Conservation (phyloP, 148 eudicot species). For the Nepenthes gracilis region DNA sequence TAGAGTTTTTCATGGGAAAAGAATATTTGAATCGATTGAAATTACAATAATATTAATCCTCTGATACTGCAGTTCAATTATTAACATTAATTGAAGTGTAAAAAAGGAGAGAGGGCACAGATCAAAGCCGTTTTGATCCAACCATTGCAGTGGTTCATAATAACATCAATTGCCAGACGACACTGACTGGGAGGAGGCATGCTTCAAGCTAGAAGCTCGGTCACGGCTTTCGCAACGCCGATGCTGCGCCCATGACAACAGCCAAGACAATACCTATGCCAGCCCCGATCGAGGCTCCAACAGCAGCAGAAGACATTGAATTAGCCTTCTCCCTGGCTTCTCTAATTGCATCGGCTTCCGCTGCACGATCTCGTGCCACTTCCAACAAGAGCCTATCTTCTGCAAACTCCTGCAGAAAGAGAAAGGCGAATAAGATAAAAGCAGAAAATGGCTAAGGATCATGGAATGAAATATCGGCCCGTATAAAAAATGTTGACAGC, state of each 20-base stretch:
- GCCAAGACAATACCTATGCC: constrained; percentile 90
- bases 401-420: constrained; percentile 47
- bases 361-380: constrained; percentile 40
- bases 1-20: no score
- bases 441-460: background rate
- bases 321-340: constrained; percentile 52
- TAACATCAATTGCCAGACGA: no score
- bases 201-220: background rate
- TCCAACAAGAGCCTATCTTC: constrained; percentile 56
- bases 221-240: constrained; percentile 94
- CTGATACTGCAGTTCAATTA: no score
- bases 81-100: no score
- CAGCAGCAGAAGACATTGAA: constrained; percentile 65
- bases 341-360: constrained; percentile 29
- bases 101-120: no score
- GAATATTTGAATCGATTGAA: no score
- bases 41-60: no score
- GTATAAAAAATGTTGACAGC: no score
- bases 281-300: constrained; percentile 94
- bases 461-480: no score
- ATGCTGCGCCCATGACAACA: constrained; percentile 96
- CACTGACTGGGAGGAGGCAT: no score
- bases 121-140: no score
- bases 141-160: no score
- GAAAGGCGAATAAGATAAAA: background rate